A percentile compares a stretch with the other conserved stretches of the same genome.
Conservation (phyloP, 116 monocot species). For the Trichopus zeylanicus region DNA sequence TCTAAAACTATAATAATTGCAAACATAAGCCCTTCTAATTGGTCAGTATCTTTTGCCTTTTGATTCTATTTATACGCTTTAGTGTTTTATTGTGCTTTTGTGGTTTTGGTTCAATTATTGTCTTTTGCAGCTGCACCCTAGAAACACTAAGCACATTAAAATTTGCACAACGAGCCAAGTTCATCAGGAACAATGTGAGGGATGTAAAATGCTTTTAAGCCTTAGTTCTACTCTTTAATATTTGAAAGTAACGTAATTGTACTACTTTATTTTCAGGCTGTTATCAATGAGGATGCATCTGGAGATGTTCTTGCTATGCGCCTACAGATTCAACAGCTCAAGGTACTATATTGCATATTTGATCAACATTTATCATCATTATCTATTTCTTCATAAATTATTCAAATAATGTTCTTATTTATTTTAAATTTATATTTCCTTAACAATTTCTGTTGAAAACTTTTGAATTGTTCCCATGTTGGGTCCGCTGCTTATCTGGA, state of each 20-base stretch:
- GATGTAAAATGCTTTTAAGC: not conserved
- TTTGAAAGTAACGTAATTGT: not conserved
- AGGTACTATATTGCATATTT: conserved; percentile 32
- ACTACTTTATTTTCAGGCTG: conserved; percentile 36
- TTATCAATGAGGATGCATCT: conserved; percentile 93
- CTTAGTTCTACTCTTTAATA: not conserved
- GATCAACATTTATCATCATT: not conserved
- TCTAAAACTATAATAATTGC: conserved; percentile 97
- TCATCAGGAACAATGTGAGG: conserved; percentile 87
- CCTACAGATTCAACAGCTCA: conserved; percentile 69
- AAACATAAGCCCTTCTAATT: conserved; percentile 95
- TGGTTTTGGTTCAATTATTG: not conserved
- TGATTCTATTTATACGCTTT: not conserved
- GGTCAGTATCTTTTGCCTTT: conserved; percentile 33
- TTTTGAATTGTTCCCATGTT: too few species aligned
- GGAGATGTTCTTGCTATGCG: conserved; percentile 79
- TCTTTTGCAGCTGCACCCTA: conserved; percentile 55
- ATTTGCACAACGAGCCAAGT: conserved; percentile 97
- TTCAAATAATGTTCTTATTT: not conserved
- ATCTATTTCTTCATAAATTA: not conserved
- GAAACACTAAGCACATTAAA: conserved; percentile 97
- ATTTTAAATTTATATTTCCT: not conserved
- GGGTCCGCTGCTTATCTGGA: too few species aligned
- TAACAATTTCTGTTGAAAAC: not conserved
- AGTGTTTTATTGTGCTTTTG: too few species aligned